Percentiles rank a stretch among this genome's conserved stretches.
Conservation (phyloP, 2,329 filamentous ascomycete genomes). For the Lojkania enalia region DNA sequence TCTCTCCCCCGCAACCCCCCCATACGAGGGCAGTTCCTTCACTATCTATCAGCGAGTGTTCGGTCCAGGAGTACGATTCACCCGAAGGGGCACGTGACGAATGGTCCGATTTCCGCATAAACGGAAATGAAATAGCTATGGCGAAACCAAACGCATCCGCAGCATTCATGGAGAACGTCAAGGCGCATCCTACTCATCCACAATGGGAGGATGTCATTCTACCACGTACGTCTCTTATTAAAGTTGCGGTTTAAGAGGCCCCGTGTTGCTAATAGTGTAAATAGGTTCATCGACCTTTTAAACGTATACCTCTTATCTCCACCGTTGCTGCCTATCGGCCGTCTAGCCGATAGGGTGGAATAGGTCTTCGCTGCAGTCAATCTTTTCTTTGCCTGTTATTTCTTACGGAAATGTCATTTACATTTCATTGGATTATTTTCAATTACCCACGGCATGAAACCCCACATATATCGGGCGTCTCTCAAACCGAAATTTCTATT, state of each 20-base stretch:
- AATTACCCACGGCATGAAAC: too few species aligned
- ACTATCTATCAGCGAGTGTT: constrained; percentile 31
- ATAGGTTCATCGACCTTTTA: constrained; percentile 61
- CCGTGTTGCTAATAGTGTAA: too few species aligned
- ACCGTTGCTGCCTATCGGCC: background rate
- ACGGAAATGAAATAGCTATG: constrained; percentile 47
- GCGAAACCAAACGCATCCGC: constrained; percentile 23
- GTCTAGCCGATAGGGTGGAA: too few species aligned
- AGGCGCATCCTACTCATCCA: constrained; percentile 18
- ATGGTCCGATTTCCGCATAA: constrained; percentile 54
- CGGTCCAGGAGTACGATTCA: constrained; percentile 27
- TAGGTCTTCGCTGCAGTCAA: too few species aligned
- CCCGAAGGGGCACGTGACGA: constrained; percentile 47
- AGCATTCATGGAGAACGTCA: constrained; percentile 48
- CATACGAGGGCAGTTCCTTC: constrained; percentile 26
- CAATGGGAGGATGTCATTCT: constrained; percentile 51
- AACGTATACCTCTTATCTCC: too few species aligned
- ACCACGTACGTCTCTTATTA: constrained; percentile 51
- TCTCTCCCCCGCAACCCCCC: constrained; percentile 22
- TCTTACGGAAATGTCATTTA: too few species aligned
- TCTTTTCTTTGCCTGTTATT: too few species aligned
- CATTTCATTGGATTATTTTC: too few species aligned
- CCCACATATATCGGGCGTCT: too few species aligned
- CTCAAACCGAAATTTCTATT: too few species aligned
- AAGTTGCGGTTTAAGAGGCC: too few species aligned